Conservation (phyloP, 1,284 basidiomycete species). For the Omphalotus olearius region DNA sequence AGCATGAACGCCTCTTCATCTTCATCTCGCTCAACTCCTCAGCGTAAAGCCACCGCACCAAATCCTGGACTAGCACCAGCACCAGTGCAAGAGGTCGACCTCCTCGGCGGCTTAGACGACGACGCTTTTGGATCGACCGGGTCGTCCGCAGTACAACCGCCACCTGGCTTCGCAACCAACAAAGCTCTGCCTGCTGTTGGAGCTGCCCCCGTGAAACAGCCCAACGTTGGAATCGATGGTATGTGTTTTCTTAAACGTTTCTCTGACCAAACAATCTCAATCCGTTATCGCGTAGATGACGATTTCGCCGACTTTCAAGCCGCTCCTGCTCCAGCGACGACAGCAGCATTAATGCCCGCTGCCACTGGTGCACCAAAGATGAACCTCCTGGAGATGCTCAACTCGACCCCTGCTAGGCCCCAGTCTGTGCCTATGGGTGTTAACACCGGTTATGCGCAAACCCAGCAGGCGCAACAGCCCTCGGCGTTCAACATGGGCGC, state of each 20-base stretch:
- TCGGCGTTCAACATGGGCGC: slow-evolving; percentile 8
- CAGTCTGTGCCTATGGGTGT: slow-evolving; percentile 2
- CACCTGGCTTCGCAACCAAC: slow-evolving; percentile 35
- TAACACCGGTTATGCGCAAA: slow-evolving; percentile 16
- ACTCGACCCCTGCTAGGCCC: slow-evolving; percentile 26
- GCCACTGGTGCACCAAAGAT: slow-evolving; percentile 34
- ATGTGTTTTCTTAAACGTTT: slow-evolving; percentile 14
- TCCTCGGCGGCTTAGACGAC: slow-evolving; percentile 80
- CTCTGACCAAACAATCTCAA: background rate
- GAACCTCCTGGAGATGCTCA: slow-evolving; percentile 52
- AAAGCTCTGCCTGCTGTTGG: slow-evolving; percentile 54
- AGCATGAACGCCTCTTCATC: background rate
- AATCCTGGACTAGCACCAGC: slow-evolving; percentile 40
- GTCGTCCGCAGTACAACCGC: slow-evolving; percentile 22
- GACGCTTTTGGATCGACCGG: slow-evolving; percentile 35
- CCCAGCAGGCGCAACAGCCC: slow-evolving; percentile 17
- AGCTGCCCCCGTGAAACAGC: slow-evolving; percentile 21
- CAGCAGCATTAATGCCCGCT: slow-evolving; percentile 25
- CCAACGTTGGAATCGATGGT: slow-evolving; percentile 40
- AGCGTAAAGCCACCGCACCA: slow-evolving; percentile 30
- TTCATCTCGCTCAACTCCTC: background rate
- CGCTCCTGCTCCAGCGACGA: slow-evolving; percentile 44
- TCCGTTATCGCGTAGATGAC: slow-evolving; percentile 49
- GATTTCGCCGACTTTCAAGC: slow-evolving; percentile 93
- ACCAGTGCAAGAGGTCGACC: slow-evolving; percentile 56